Base-by-base conservation (phyloP, 2,329 filamentous ascomycete species). In the Diaporthe batatas region DNA sequence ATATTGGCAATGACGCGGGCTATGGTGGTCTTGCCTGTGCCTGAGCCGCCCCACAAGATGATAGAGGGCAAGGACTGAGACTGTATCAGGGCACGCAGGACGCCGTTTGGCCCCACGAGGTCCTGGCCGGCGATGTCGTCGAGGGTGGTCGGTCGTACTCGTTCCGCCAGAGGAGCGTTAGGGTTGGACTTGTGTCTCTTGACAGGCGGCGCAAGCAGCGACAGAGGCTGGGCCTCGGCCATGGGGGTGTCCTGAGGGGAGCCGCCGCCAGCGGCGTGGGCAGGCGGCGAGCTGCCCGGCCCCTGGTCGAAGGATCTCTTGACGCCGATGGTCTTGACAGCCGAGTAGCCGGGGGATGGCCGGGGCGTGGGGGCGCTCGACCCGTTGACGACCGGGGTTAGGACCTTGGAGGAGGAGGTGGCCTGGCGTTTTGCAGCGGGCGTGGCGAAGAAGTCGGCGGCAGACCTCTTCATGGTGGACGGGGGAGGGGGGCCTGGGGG, bases 101-200 rank as follows among this genome's bases (percentile, higher is more conserved):
- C 90, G n/a, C 96, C 96, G 42, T 91, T 85, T 0, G 91, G 90
- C 0, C 95, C 96, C 1, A 99, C 95, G 0, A 99, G 90, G 57
- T 98, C 94, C 83, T 99, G 96, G 0, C 96, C 96, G 76, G 88
- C 95, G 3, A 98, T 93, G 21, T 98, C 92, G 79, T 98, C 94
- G 10, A 99, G 88, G 0, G 88, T 93, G 71, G 87, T 88, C 1
- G 96, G 96, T 5, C 96, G 91, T 94, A 98, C 98, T 39, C 96
- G 93, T 82, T 99, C 96, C 2, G 96, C 95, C 23, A 99, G 86
- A 0, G 96, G 96, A 11, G 94, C 95, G 0, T 91, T 90, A 78
- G 91, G 91, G 72, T 91, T 89, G 47, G 86, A 89, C 83, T 94
- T 94, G 18, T 88, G 84, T 79, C 91, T 92, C 81, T 96, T 95